Evolutionary conservation across 1,284 basidiomycete species (phyloP).

Genomic region (Erythrobasidium hasegawianum): DNA sequence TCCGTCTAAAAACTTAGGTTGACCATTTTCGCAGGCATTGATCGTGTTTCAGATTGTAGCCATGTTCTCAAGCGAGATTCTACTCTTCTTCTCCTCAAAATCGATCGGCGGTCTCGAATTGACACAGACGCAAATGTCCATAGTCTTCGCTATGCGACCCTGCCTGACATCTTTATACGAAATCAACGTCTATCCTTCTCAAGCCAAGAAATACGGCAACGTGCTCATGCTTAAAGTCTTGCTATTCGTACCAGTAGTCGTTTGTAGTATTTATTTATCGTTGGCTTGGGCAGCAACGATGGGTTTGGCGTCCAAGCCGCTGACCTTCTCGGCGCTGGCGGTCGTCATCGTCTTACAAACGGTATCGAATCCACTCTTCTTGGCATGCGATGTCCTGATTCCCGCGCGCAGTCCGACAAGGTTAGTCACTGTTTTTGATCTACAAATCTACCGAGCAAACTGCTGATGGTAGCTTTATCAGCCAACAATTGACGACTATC

Average conservation of each 20-base stretch:
- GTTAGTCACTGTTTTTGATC: no score
- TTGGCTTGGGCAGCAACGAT: neutral
- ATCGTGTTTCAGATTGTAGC: slow-evolving; percentile 1
- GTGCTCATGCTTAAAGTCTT: neutral
- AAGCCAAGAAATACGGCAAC: slow-evolving; percentile 3
- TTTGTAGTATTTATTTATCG: neutral
- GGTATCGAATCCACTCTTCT: neutral
- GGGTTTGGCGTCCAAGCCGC: neutral
- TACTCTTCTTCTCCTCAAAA: slow-evolving; percentile 11
- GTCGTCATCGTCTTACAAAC: slow-evolving; percentile 1
- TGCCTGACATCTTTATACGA: slow-evolving; percentile 1
- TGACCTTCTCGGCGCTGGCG: neutral
- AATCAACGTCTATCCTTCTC: neutral
- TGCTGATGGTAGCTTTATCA: no score
- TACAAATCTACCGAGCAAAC: no score
- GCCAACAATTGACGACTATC: neutral
- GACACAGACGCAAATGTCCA: neutral
- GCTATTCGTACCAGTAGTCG: neutral
- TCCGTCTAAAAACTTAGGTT: no score
- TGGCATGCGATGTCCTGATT: slow-evolving; percentile 2
- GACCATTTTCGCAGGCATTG: neutral
- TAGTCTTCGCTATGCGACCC: neutral
- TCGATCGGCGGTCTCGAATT: slow-evolving; percentile 9
- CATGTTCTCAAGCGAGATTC: neutral
- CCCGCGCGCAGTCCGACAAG: neutral